Evolutionary conservation across 1,139 yeast species (phyloP).

Genomic region (Geotrichum fermentans): DNA sequence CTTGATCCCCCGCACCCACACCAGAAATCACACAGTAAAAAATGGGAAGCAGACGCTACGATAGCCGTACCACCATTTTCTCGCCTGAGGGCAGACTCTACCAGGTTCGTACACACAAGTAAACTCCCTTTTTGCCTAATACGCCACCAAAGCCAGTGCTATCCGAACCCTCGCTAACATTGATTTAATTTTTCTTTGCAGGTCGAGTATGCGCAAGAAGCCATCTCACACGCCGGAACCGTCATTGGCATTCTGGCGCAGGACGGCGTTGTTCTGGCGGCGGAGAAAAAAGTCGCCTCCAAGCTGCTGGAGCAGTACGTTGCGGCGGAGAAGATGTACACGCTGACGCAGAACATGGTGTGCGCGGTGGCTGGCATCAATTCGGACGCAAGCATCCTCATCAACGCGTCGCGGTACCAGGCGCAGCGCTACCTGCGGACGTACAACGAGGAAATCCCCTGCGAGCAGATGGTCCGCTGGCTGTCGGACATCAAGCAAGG

Average conservation of each 20-base stretch:
- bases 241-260: conserved; percentile 89
- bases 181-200: conserved; percentile 27
- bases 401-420: conserved; percentile 76
- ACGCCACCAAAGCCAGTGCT: neutral
- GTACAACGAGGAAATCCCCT: conserved; percentile 87
- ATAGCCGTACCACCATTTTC: conserved; percentile 95
- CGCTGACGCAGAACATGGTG: conserved; percentile 69
- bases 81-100: conserved; percentile 98
- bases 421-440: conserved; percentile 83
- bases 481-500: conserved; percentile 95
- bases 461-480: conserved; percentile 81
- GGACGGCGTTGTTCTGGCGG: conserved; percentile 94
- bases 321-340: conserved; percentile 86
- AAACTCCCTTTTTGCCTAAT: neutral
- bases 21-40: conserved; percentile 10
- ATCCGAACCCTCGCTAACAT: neutral
- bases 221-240: conserved; percentile 96
- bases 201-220: conserved; percentile 96
- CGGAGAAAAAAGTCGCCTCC: conserved; percentile 91
- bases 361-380: conserved; percentile 98
- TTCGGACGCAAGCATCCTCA: conserved; percentile 90
- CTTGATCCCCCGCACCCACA: neutral
- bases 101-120: conserved; percentile 54
- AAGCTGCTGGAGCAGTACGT: conserved; percentile 91
- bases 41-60: conserved; percentile 78